Conservation (phyloP, 768 basidiomycete genomes). For the Serendipita vermifera region DNA sequence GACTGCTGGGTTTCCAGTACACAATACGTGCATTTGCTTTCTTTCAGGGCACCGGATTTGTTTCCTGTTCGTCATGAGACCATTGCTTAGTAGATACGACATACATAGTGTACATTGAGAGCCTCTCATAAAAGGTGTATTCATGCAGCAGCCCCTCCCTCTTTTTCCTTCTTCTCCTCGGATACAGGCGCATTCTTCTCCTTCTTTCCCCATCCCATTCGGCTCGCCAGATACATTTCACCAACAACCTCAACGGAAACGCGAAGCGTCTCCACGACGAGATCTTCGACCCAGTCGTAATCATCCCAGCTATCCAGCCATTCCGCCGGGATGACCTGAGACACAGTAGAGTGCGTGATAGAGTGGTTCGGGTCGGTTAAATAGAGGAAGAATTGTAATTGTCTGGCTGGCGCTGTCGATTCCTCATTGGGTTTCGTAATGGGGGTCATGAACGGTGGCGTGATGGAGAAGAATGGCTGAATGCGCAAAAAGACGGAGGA, state of each 20-base stretch:
- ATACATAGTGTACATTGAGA: too few species aligned
- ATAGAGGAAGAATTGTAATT: conserved; percentile 59
- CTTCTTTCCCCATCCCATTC: conserved; percentile 65
- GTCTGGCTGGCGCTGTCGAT: conserved; percentile 25
- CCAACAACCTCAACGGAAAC: conserved; percentile 81
- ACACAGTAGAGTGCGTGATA: conserved; percentile 60
- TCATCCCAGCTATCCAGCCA: conserved; percentile 85
- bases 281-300: conserved; percentile 93
- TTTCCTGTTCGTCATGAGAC: too few species aligned
- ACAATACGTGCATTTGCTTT: too few species aligned
- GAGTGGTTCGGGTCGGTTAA: conserved; percentile 70
- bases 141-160: too few species aligned
- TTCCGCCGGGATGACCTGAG: conserved; percentile 67
- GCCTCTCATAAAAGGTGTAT: too few species aligned
- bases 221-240: conserved; percentile 75
- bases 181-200: too few species aligned
- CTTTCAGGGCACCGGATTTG: too few species aligned
- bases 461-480: conserved; percentile 63
- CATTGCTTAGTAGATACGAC: too few species aligned
- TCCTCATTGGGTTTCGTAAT: conserved; percentile 19
- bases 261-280: conserved; percentile 74
- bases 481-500: conserved; percentile 88
- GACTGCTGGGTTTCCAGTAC: too few species aligned
- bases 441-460: conserved; percentile 27
- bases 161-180: too few species aligned